Percentiles rank a stretch among this genome's conserved stretches.
phyloP scores from a whole-genome alignment of 768 basidiomycete species.

The Kwoniella dendrophila region DNA sequence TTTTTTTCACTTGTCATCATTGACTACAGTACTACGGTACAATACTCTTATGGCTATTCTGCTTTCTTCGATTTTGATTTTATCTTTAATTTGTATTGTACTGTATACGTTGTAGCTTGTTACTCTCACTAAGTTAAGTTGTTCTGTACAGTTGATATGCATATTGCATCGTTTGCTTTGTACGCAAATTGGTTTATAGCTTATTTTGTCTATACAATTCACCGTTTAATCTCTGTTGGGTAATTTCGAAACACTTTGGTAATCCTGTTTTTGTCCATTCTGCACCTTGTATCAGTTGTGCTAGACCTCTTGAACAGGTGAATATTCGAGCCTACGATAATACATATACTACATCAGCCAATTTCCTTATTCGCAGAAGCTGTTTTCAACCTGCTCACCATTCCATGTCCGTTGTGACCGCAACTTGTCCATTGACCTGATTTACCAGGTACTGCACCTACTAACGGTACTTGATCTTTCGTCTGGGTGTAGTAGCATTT shows the following conservation, averaged over 20 bases:
- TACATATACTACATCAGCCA: too few species aligned
- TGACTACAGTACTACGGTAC: too few species aligned
- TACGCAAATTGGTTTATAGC: too few species aligned
- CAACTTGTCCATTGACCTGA: slow-evolving; percentile 42
- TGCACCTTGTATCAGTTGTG: slow-evolving; percentile 27
- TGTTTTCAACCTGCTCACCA: slow-evolving; percentile 8
- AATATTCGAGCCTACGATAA: slow-evolving; percentile 49
- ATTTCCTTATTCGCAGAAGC: neutral
- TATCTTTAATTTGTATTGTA: too few species aligned
- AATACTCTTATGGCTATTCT: too few species aligned
- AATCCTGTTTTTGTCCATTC: slow-evolving; percentile 29
- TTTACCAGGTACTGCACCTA: slow-evolving; percentile 44
- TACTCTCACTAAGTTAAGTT: too few species aligned
- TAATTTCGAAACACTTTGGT: slow-evolving; percentile 36
- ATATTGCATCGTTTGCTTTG: too few species aligned
- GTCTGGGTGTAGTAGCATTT: slow-evolving; percentile 21
- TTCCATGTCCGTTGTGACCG: slow-evolving; percentile 40
- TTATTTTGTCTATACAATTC: slow-evolving; percentile 1
- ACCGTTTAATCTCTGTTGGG: slow-evolving; percentile 28
- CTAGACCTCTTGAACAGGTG: slow-evolving; percentile 39
- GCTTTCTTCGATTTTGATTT: too few species aligned
- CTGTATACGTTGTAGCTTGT: too few species aligned
- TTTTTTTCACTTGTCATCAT: too few species aligned
- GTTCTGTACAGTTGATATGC: too few species aligned
- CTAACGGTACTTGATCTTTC: slow-evolving; percentile 40